Evolutionary conservation across 2,329 filamentous ascomycete genomes (phyloP), one percentile per base, ranked within the genome.

Genomic region (Colletotrichum tabaci): DNA sequence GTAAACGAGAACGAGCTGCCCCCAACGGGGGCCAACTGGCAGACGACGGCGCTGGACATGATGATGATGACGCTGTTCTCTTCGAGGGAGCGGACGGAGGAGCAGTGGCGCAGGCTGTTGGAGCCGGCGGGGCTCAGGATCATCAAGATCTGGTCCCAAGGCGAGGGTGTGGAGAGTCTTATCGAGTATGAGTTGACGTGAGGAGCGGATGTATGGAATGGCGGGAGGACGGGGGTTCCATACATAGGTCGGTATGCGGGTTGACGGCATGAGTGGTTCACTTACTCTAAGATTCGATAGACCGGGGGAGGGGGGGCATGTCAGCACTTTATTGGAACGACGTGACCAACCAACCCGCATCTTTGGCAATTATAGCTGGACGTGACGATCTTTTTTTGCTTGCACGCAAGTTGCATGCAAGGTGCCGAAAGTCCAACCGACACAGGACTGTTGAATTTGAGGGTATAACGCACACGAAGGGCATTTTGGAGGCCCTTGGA

Each of bases 11-110:
- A 69, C 38, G 64, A 74, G 6, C 21, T 74, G 4, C 72, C 74
- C 1, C 66, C 69, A 6, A 67, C 47, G 2, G 68, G 71, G 3
- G 73, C 67, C 10, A 62, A 66, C 26, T 70, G 55, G 42, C 56
- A 68, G 30, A 67, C 71, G 3, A 64, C 74, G 2, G 44, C 71
- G 15, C 61, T 74, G 12, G 74, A 74, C 18, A 40, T 75, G 60
- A 71, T 72, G 4, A 74, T 76, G 74, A 61, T 76, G 56, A 61
- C 66, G 4, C 55, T 74, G 4, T 74, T 75, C 61, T 68, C 74
- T 12, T 50, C 67, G 21, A 53, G 65, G 18, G 75, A 76, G 58
- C 62, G 75, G 5, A 69, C 74, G 5, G 75, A 76, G 49, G 62
- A 55, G 30, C 66, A 76, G 53, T 76, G 74, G 74, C 57, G 62